These are phyloP conservation scores for Pistacia integerrima DNA, from an alignment of 345 rosid species.

Conservation along the genomic window DNA sequence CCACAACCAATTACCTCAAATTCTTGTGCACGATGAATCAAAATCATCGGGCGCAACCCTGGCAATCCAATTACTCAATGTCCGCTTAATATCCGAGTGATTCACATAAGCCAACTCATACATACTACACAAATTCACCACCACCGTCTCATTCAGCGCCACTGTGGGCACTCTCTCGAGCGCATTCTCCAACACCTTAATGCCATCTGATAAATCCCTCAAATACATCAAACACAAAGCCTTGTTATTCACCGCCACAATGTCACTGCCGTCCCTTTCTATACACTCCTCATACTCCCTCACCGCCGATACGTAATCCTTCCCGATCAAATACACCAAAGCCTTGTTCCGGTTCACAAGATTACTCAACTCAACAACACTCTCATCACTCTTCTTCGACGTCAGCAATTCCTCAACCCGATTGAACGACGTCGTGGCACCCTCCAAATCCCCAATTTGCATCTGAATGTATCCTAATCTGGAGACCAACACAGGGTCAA, in stretches of 20 bases:
- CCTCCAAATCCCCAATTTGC: slow-evolving; percentile 90
- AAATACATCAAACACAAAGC: slow-evolving; percentile 90
- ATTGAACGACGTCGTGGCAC: slow-evolving; percentile 62
- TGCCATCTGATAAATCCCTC: slow-evolving; percentile 85
- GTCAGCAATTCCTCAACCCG: slow-evolving; percentile 53
- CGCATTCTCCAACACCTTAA: slow-evolving; percentile 84
- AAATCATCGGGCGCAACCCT: slow-evolving; percentile 96
- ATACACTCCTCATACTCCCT: slow-evolving; percentile 90
- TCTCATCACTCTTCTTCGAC: slow-evolving; percentile 32
- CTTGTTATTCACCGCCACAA: slow-evolving; percentile 80
- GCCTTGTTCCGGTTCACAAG: slow-evolving; percentile 84
- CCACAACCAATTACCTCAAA: slow-evolving; percentile 42
- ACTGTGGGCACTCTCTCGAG: slow-evolving; percentile 85
- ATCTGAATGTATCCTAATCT: slow-evolving; percentile 84
- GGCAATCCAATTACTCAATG: slow-evolving; percentile 81
- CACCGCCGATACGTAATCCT: slow-evolving; percentile 89
- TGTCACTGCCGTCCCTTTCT: slow-evolving; percentile 76
- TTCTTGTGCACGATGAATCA: slow-evolving; percentile 83
- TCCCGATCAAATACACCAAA: slow-evolving; percentile 78
- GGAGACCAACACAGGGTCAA: slow-evolving; percentile 66
- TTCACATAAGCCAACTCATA: slow-evolving; percentile 95
- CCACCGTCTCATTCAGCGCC: slow-evolving; percentile 87
- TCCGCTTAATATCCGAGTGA: slow-evolving; percentile 79
- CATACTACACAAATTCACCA: slow-evolving; percentile 95
- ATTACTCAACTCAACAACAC: slow-evolving; percentile 53